Evolutionary conservation across 78 protist species (phyloP).

Genomic region (Polysphondylium violaceum): DNA sequence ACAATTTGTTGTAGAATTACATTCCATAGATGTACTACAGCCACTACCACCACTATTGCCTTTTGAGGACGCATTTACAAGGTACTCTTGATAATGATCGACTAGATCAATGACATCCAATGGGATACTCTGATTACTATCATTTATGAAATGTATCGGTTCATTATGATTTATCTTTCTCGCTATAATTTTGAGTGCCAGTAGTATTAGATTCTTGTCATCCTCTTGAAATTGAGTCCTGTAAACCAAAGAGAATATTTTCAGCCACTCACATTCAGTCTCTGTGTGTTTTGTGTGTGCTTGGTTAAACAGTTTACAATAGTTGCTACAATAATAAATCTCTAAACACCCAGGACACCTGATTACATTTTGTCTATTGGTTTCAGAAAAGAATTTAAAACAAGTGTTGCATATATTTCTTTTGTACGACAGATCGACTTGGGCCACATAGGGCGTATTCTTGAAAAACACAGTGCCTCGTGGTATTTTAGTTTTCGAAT

Average conservation of each 20-base stretch:
- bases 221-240: conserved; percentile 53
- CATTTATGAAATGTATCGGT: conserved; percentile 12
- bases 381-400: conserved; percentile 30
- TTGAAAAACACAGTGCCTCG: conserved; percentile 29
- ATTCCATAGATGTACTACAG: no score
- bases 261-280: conserved; percentile 50
- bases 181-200: conserved; percentile 38
- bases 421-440: conserved; percentile 36
- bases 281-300: conserved; percentile 32
- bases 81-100: conserved; percentile 65
- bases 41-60: no score
- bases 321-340: conserved; percentile 35
- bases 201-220: conserved; percentile 31
- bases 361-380: conserved; percentile 47
- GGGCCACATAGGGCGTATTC: conserved; percentile 44
- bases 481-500: conserved; percentile 43
- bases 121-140: conserved; percentile 34
- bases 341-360: conserved; percentile 64
- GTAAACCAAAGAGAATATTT: conserved; percentile 18
- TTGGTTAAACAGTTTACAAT: conserved; percentile 28
- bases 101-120: conserved; percentile 24
- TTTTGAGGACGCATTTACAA: no score
- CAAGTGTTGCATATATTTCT: conserved; percentile 57
- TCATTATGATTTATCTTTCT: background rate
- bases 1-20: no score